Base-by-base conservation (phyloP, 2,329 filamentous ascomycete species). In the Alternaria triticimaculans region DNA sequence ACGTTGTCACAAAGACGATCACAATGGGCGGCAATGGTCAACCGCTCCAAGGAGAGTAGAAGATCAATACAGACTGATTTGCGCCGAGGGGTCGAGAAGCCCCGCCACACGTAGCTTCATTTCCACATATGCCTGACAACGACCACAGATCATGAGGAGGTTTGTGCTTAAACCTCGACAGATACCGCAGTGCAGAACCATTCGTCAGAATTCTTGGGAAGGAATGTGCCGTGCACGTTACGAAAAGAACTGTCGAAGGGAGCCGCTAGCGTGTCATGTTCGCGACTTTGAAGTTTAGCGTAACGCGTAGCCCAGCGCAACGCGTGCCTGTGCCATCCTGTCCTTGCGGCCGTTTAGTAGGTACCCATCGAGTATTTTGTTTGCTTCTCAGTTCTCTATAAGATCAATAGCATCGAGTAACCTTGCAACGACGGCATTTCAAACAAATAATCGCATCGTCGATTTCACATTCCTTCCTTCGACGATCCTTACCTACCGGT, bases 11-110 rank as follows among this genome's bases (percentile, higher is more conserved):
- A 18, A 85, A 85, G 78, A 84, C 80, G 70, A 77, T 82, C 3
- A 85, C 83, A 2, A 81, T 90, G 64, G 89, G 89, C 15, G 89
- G 89, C 0, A 89, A 89, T 81, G 86, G 86, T 5, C 81, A 84
- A 71, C 83, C 86, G 25, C 75, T 90, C 51, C 87, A 90, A 72
- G 82, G 80, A 15, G 61, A 63, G 37, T 63, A 60, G 49, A 44
- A 6, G 11, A 23, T 15, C 15, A 15, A 37, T 58, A 23, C 21
- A 25, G 9, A 33, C 26, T 21, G 49, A 20, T 41, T 37, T 53
- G 20, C 49, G 49, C 21, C 8, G 49, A 37, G 49, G 37, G 30
- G 33, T 41, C 20, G 37, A 53, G 14, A 41, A 37, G 14, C 20
- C 8, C 20, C 14, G 37, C 18, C 49, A 23, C 28, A 53, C 30